These are phyloP conservation scores for Piper betle DNA, from an alignment of 164 flowering plant species.

Conservation along the genomic window DNA sequence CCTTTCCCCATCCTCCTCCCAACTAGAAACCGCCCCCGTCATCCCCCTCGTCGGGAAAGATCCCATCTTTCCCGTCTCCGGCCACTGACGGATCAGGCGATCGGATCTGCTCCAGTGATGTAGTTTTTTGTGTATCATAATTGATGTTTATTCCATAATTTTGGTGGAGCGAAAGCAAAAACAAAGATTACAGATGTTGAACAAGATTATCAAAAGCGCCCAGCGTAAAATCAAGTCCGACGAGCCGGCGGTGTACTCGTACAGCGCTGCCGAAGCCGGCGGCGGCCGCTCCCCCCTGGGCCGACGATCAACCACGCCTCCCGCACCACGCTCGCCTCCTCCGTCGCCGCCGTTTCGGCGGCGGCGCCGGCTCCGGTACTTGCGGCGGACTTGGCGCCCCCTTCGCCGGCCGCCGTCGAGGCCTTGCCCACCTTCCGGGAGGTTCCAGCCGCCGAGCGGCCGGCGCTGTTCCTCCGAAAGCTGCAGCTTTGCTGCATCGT, in stretches of 20 bases:
- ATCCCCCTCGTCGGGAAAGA: no score
- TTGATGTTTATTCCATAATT: no score
- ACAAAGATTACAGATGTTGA: constrained; percentile 29
- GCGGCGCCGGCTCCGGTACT: not conserved
- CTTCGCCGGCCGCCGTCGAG: constrained; percentile 19
- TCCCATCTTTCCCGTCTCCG: not conserved
- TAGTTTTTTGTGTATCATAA: not conserved
- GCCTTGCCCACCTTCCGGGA: constrained; percentile 44
- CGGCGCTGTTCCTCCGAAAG: constrained; percentile 39
- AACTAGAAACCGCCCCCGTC: not conserved
- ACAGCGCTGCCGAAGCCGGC: constrained; percentile 9
- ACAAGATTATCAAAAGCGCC: constrained; percentile 56
- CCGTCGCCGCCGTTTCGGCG: constrained; percentile 7
- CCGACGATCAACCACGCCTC: constrained; percentile 57
- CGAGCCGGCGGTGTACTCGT: constrained; percentile 7
- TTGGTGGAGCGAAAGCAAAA: not conserved
- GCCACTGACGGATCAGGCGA: not conserved
- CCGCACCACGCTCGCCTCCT: constrained; percentile 13
- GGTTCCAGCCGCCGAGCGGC: constrained; percentile 40
- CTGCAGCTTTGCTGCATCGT: constrained; percentile 19
- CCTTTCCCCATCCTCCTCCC: not conserved
- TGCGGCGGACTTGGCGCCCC: constrained; percentile 1
- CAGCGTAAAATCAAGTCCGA: constrained; percentile 48
- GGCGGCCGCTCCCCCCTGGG: constrained; percentile 15
- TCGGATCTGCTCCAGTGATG: not conserved